These are phyloP conservation scores for Dichotomocladium elegans DNA, from an alignment of 371 early-diverging fungal species.

Conservation along the genomic window DNA sequence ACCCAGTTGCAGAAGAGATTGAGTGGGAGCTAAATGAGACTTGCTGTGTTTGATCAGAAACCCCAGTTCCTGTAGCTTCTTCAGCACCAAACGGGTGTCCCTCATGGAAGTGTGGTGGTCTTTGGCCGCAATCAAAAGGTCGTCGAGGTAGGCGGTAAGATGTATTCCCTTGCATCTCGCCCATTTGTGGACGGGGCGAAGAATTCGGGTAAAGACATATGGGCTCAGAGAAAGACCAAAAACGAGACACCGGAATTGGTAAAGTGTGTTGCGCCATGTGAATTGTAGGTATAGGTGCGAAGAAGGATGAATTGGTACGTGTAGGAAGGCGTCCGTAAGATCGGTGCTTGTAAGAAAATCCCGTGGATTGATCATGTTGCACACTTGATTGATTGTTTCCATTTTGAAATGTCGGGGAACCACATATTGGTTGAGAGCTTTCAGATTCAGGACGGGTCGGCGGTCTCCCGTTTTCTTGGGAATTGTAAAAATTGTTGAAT, in stretches of 20 bases:
- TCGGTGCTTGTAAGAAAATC: conserved; percentile 17
- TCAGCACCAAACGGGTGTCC: conserved; percentile 3
- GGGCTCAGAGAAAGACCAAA: conserved; percentile 32
- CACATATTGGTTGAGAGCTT: conserved; percentile 16
- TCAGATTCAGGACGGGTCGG: conserved; percentile 19
- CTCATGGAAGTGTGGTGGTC: neutral
- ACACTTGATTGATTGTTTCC: conserved; percentile 14
- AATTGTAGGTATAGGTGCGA: conserved; percentile 21
- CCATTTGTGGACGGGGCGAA: conserved; percentile 22
- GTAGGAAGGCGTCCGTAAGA: conserved; percentile 14
- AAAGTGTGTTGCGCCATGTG: conserved; percentile 11
- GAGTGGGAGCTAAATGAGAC: neutral
- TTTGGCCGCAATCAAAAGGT: conserved; percentile 17
- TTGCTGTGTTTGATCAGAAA: neutral
- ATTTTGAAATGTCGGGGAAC: conserved; percentile 16
- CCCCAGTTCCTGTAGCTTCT: neutral
- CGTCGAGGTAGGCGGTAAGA: conserved; percentile 24
- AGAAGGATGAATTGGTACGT: conserved; percentile 2
- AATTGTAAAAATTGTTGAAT: conserved; percentile 13
- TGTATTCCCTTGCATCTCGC: conserved; percentile 21
- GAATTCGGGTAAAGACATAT: conserved; percentile 27
- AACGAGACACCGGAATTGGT: conserved; percentile 21
- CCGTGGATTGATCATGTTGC: conserved; percentile 11
- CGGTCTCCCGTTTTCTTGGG: conserved; percentile 16
- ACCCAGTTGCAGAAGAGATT: conserved; percentile 20